Conservation (phyloP, 2,329 filamentous ascomycete genomes). For the Penicillium sp. region DNA sequence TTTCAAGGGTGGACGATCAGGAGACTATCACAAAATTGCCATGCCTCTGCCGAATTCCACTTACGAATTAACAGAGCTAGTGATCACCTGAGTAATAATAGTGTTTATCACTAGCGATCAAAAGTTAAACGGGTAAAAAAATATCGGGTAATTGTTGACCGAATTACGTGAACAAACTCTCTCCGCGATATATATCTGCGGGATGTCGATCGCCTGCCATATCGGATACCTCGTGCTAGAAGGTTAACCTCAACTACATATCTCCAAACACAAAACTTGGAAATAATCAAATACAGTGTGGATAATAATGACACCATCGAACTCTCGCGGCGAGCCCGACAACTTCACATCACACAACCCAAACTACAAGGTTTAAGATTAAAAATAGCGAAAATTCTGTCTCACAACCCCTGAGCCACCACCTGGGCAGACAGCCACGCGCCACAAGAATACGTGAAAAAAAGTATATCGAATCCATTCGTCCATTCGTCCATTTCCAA, state of each 20-base stretch:
- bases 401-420: slow-evolving; percentile 17
- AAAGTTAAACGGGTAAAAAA: not conserved
- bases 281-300: not conserved
- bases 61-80: not conserved
- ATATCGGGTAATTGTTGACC: not conserved
- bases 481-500: not conserved
- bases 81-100: not conserved
- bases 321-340: no score
- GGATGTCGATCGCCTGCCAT: not conserved
- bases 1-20: slow-evolving; percentile 19
- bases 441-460: not conserved
- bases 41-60: no score
- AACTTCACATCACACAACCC: no score
- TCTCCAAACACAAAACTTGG: not conserved
- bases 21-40: not conserved
- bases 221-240: not conserved
- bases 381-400: slow-evolving; percentile 13
- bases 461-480: not conserved
- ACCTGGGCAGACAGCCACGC: not conserved
- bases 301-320: not conserved
- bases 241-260: not conserved
- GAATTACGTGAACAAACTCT: not conserved
- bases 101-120: slow-evolving; percentile 3
- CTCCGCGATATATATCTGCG: slow-evolving; percentile 7
- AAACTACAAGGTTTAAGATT: not conserved